phyloP scores from a whole-genome alignment of 768 basidiomycete genomes.

The Podaxis pistillaris region DNA sequence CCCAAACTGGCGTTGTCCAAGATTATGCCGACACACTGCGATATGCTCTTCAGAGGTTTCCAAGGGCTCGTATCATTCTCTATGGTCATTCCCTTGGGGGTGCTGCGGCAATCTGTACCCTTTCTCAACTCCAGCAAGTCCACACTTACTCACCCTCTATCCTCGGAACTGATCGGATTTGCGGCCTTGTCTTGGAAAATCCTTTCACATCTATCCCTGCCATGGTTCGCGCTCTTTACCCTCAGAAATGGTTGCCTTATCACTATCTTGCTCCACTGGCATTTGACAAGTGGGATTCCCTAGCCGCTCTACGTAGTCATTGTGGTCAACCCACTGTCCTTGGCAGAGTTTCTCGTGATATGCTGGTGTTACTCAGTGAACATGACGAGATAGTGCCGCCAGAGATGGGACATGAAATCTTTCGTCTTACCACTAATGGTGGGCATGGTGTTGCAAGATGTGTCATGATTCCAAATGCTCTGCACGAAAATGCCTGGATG shows the following conservation, averaged over 20 bases:
- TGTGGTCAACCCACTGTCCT: conserved; percentile 13
- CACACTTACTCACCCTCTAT: not conserved
- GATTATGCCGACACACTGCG: conserved; percentile 38
- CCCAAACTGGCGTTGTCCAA: conserved; percentile 34
- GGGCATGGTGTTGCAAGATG: not conserved
- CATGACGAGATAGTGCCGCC: conserved; percentile 47
- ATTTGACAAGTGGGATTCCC: conserved; percentile 47
- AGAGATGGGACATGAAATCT: conserved; percentile 32
- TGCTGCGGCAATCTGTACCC: conserved; percentile 38
- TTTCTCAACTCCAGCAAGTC: conserved; percentile 21
- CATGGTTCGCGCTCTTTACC: conserved; percentile 48
- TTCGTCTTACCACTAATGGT: not conserved
- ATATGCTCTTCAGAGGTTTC: conserved; percentile 31
- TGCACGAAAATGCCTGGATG: conserved; percentile 23
- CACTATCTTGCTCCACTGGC: conserved; percentile 42
- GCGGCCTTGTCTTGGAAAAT: conserved; percentile 48
- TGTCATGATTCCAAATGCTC: conserved; percentile 26
- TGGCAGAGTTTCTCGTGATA: conserved; percentile 19
- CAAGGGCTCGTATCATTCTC: conserved; percentile 30
- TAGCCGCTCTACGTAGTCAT: conserved; percentile 23
- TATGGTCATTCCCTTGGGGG: conserved; percentile 53
- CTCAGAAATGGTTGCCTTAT: conserved; percentile 48
- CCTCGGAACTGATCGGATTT: conserved; percentile 17
- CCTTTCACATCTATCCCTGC: conserved; percentile 44
- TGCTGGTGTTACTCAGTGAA: conserved; percentile 39